A percentile compares a stretch with the other conserved stretches of the same genome.
These are phyloP conservation scores for Ustilago trichophora DNA, from an alignment of 1,284 basidiomycete genomes.

Conservation along the genomic window DNA sequence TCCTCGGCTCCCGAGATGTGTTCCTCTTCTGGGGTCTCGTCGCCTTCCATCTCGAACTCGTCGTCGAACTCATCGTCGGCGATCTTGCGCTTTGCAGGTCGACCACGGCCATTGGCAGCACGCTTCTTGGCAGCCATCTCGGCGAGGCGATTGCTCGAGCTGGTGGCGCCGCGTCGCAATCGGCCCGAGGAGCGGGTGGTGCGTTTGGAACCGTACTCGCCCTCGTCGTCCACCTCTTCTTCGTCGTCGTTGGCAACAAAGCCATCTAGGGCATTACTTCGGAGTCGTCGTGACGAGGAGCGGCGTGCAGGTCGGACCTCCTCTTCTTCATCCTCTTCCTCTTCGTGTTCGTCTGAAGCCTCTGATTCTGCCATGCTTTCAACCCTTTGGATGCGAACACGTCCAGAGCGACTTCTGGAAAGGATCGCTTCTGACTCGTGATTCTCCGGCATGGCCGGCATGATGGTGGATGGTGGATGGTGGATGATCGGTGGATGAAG, in stretches of 20 bases:
- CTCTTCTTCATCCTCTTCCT: constrained; percentile 37
- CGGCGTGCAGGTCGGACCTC: constrained; percentile 13
- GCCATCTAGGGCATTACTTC: constrained; percentile 39
- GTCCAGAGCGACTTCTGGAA: constrained; percentile 41
- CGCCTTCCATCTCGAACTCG: constrained; percentile 41
- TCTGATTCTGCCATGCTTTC: constrained; percentile 35
- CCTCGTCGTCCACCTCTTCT: constrained; percentile 55
- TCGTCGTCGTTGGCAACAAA: constrained; percentile 61
- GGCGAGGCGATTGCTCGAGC: constrained; percentile 23
- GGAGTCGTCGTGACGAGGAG: constrained; percentile 17
- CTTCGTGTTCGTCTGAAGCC: constrained; percentile 14
- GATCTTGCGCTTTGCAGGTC: constrained; percentile 12
- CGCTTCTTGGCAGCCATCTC: constrained; percentile 47
- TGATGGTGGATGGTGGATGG: too few species aligned
- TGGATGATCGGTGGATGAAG: too few species aligned
- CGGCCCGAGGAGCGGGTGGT: constrained; percentile 22
- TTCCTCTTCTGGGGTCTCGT: constrained; percentile 44
- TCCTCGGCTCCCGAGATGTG: constrained; percentile 38
- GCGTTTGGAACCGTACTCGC: constrained; percentile 41
- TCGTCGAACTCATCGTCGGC: too few species aligned
- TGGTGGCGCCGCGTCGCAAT: constrained; percentile 22
- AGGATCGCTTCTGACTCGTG: constrained; percentile 19
- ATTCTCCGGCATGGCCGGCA: neutral
- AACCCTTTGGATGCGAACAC: constrained; percentile 15
- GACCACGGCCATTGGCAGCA: constrained; percentile 25